Conservation (phyloP, 345 rosid species). For the Turnera subulata region DNA sequence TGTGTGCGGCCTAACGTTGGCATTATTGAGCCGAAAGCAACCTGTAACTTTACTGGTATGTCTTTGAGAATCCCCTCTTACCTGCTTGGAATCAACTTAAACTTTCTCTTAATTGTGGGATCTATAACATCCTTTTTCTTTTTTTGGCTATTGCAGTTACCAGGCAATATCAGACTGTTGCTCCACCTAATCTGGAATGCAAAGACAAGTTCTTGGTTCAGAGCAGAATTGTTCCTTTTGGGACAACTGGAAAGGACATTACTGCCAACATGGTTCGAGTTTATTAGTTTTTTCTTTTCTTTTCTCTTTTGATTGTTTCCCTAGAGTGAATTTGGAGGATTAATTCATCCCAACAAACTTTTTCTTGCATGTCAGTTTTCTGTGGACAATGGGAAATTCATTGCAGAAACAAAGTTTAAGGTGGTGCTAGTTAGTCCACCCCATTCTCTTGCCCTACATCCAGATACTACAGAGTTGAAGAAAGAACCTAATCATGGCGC, state of each 20-base stretch:
- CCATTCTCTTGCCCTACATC: too few species aligned
- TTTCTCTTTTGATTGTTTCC: background rate
- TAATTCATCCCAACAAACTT: too few species aligned
- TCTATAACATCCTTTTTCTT: background rate
- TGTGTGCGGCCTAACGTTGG: too few species aligned
- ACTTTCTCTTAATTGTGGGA: too few species aligned
- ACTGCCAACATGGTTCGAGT: constrained; percentile 33
- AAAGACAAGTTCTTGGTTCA: constrained; percentile 62
- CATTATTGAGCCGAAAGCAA: too few species aligned
- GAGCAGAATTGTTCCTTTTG: constrained; percentile 40
- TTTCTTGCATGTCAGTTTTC: constrained; percentile 34
- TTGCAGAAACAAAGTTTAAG: constrained; percentile 49
- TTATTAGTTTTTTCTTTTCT: background rate
- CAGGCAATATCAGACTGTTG: constrained; percentile 46
- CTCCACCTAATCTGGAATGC: constrained; percentile 50
- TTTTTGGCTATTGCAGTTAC: constrained; percentile 31
- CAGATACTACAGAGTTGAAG: too few species aligned
- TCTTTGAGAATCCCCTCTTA: too few species aligned
- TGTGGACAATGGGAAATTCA: constrained; percentile 31
- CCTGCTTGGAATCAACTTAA: too few species aligned
- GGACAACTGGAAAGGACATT: constrained; percentile 40
- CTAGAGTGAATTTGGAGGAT: background rate
- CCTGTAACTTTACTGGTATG: too few species aligned
- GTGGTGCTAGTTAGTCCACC: constrained; percentile 37
- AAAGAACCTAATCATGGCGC: too few species aligned